These are phyloP conservation scores for Hypoxylon cercidicola DNA, from an alignment of 495 filamentous ascomycete species.

Conservation along the genomic window DNA sequence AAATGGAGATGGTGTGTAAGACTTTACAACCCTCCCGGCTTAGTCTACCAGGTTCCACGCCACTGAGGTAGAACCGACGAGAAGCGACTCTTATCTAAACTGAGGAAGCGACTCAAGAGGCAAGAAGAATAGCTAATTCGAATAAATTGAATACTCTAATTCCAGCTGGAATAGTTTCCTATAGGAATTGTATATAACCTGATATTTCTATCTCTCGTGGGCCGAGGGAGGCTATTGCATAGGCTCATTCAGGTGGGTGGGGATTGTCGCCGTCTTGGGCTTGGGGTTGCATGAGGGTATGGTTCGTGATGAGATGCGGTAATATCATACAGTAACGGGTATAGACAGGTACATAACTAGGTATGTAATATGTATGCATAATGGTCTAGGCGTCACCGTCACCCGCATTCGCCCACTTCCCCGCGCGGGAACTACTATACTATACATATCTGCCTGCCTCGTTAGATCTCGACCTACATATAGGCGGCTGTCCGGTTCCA, in stretches of 20 bases:
- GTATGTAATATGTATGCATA: slow-evolving; percentile 28
- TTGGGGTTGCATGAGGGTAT: slow-evolving; percentile 13
- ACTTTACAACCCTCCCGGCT: slow-evolving; percentile 33
- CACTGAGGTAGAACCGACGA: slow-evolving; percentile 19
- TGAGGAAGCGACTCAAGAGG: neutral
- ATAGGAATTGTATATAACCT: neutral
- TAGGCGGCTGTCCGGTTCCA: slow-evolving; percentile 24
- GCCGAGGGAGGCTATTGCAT: slow-evolving; percentile 4
- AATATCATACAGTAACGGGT: slow-evolving; percentile 24
- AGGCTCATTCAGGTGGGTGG: slow-evolving; percentile 21
- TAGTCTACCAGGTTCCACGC: slow-evolving; percentile 24
- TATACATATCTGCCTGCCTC: slow-evolving; percentile 7
- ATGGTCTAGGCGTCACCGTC: slow-evolving; percentile 32
- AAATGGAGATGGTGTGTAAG: slow-evolving; percentile 35
- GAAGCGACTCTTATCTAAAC: slow-evolving; percentile 19
- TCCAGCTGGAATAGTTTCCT: slow-evolving; percentile 5
- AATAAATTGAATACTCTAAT: slow-evolving; percentile 6
- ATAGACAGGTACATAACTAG: slow-evolving; percentile 23
- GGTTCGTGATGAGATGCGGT: slow-evolving; percentile 31
- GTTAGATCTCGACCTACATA: slow-evolving; percentile 29
- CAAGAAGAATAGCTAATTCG: slow-evolving; percentile 4
- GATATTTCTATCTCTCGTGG: neutral
- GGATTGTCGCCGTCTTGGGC: slow-evolving; percentile 21
- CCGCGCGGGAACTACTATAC: slow-evolving; percentile 37
- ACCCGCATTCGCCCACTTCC: slow-evolving; percentile 40